phyloP scores from a whole-genome alignment of 1,139 yeast genomes.

The Lodderomyces theae region DNA sequence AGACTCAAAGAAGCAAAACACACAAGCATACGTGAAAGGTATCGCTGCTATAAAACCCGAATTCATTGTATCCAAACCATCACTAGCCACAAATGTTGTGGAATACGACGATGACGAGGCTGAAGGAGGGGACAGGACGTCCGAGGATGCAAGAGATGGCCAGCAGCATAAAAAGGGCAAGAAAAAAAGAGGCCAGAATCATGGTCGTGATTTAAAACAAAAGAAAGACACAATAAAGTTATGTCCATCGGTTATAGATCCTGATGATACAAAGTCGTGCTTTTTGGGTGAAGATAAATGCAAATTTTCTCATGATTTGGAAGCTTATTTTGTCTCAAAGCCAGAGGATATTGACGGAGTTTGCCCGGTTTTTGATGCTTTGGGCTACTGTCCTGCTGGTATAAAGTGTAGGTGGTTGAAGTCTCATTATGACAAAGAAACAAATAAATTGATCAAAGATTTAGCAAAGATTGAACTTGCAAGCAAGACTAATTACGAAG shows the following conservation, averaged over 20 bases:
- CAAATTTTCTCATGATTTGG: slow-evolving; percentile 72
- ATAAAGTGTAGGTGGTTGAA: slow-evolving; percentile 87
- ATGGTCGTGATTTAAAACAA: slow-evolving; percentile 77
- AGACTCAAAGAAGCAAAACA: slow-evolving; percentile 23
- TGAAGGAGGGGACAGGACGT: slow-evolving; percentile 37
- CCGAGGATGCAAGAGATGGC: slow-evolving; percentile 36
- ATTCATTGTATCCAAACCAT: slow-evolving; percentile 36
- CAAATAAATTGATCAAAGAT: slow-evolving; percentile 45
- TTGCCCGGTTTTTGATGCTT: slow-evolving; percentile 80
- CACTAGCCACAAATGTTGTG: slow-evolving; percentile 20
- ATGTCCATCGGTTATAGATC: slow-evolving; percentile 62
- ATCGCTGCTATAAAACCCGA: slow-evolving; percentile 67
- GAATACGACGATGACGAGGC: slow-evolving; percentile 54
- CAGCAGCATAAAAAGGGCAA: slow-evolving; percentile 23
- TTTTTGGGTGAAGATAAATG: slow-evolving; percentile 79
- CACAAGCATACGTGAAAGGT: slow-evolving; percentile 38
- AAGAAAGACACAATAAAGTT: slow-evolving; percentile 61
- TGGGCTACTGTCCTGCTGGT: slow-evolving; percentile 92
- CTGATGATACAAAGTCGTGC: slow-evolving; percentile 55
- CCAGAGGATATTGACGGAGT: slow-evolving; percentile 66
- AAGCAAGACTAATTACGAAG: slow-evolving; percentile 47
- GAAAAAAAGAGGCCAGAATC: slow-evolving; percentile 81
- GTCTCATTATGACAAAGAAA: slow-evolving; percentile 60
- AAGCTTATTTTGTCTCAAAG: slow-evolving; percentile 60
- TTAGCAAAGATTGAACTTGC: slow-evolving; percentile 36